These are phyloP conservation scores for Didymella arachidicola DNA, from an alignment of 2,329 filamentous ascomycete genomes.

Conservation along the genomic window DNA sequence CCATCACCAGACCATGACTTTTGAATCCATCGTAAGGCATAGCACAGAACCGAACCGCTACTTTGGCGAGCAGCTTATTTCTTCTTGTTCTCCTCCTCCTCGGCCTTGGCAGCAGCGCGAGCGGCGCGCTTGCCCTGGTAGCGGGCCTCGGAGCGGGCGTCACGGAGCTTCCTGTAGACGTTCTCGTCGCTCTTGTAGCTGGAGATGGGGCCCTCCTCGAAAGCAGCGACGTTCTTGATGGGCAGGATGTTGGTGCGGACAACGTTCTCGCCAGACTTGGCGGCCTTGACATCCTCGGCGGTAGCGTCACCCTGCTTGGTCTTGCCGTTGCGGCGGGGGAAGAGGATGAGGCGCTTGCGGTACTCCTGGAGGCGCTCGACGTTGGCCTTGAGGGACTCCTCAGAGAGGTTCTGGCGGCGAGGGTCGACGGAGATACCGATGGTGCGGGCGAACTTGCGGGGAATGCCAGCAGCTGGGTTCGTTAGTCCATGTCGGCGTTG, in stretches of 20 bases:
- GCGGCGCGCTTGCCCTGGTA: conserved; percentile 87
- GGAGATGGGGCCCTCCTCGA: conserved; percentile 84
- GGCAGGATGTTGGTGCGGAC: conserved; percentile 69
- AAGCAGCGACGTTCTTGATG: conserved; percentile 73
- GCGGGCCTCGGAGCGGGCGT: conserved; percentile 83
- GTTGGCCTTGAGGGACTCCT: conserved; percentile 93
- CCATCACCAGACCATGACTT: conserved; percentile 44
- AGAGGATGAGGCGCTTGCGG: conserved; percentile 94
- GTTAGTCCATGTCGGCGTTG: conserved; percentile 23
- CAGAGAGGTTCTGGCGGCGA: conserved; percentile 95
- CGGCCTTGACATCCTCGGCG: conserved; percentile 80
- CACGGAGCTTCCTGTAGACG: conserved; percentile 86
- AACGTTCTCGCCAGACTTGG: conserved; percentile 63
- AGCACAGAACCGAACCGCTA: conserved; percentile 33
- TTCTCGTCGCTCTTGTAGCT: conserved; percentile 75
- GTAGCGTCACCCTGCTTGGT: conserved; percentile 90
- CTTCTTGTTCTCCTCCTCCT: conserved; percentile 79
- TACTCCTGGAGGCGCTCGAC: conserved; percentile 98
- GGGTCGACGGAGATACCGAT: conserved; percentile 97
- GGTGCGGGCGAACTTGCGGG: conserved; percentile 91
- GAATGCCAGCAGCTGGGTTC: conserved; percentile 86
- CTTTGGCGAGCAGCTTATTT: conserved; percentile 66
- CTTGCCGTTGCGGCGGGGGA: conserved; percentile 92
- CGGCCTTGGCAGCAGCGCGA: conserved; percentile 86
- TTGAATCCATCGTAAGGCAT: conserved; percentile 43